phyloP scores from a whole-genome alignment of 768 basidiomycete genomes.

The Pleurotus sapidus region DNA sequence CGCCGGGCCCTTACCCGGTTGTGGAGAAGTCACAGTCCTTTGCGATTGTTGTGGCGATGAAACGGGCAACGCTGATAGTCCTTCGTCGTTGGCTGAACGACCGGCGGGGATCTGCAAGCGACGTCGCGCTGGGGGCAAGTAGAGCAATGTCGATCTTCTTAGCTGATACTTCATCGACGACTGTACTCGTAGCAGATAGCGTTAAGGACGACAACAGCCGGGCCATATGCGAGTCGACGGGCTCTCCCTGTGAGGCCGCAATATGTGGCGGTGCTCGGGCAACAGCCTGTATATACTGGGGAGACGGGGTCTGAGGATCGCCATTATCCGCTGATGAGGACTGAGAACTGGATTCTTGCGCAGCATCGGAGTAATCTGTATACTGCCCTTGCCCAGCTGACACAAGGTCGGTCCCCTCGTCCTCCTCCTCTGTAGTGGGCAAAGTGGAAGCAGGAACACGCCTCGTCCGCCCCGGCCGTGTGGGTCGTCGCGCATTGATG shows the following conservation, averaged over 20 bases:
- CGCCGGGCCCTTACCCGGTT: neutral
- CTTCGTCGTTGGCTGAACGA: neutral
- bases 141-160: neutral
- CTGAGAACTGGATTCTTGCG: constrained; percentile 67
- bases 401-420: constrained; percentile 9
- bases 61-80: neutral
- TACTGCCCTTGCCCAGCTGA: constrained; percentile 15
- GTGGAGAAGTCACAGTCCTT: neutral
- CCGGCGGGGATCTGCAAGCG: constrained; percentile 4
- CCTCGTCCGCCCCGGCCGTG: constrained; percentile 28
- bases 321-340: constrained; percentile 59
- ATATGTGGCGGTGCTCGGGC: constrained; percentile 23
- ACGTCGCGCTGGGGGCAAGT: neutral
- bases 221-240: constrained; percentile 70
- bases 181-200: constrained; percentile 42
- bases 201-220: constrained; percentile 61
- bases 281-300: constrained; percentile 45
- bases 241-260: constrained; percentile 19
- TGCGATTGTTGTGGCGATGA: neutral
- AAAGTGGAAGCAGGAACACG: constrained; percentile 15
- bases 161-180: constrained; percentile 9
- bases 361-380: constrained; percentile 27
- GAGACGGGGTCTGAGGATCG: constrained; percentile 65
- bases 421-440: constrained; percentile 14
- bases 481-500: constrained; percentile 62